These are phyloP conservation scores for Penicillium sclerotigenum DNA, from an alignment of 2,329 filamentous ascomycete genomes.

Conservation along the genomic window DNA sequence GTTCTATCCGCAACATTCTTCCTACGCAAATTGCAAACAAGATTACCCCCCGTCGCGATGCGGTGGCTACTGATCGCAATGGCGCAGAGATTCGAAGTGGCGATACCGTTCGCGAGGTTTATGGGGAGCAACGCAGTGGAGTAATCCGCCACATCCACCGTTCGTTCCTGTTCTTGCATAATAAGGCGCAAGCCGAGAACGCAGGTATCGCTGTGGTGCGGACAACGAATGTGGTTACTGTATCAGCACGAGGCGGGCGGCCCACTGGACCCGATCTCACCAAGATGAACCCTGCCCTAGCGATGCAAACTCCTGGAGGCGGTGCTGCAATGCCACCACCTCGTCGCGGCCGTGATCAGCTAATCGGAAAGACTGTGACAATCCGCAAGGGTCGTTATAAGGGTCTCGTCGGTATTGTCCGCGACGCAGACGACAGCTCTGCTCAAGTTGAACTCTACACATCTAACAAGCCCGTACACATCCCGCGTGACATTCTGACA, in stretches of 20 bases:
- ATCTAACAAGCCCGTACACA: conserved; percentile 85
- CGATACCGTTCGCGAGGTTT: conserved; percentile 87
- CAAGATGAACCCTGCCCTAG: conserved; percentile 88
- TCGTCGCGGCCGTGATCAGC: conserved; percentile 71
- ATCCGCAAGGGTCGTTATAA: conserved; percentile 87
- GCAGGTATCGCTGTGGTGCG: conserved; percentile 85
- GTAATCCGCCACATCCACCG: conserved; percentile 92
- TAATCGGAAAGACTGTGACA: conserved; percentile 87
- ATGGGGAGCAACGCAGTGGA: conserved; percentile 79
- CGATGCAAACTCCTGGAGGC: conserved; percentile 60
- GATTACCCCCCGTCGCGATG: conserved; percentile 74
- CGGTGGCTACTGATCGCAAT: conserved; percentile 87
- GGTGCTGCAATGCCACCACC: conserved; percentile 61
- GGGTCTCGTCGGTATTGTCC: conserved; percentile 89
- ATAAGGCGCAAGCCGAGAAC: conserved; percentile 78
- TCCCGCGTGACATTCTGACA: conserved; percentile 75
- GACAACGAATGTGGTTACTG: conserved; percentile 78
- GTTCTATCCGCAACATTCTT: conserved; percentile 74
- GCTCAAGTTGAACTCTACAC: conserved; percentile 91
- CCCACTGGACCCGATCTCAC: conserved; percentile 73
- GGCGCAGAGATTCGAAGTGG: conserved; percentile 89
- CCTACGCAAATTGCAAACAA: conserved; percentile 91
- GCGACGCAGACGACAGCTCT: conserved; percentile 82
- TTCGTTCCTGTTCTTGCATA: conserved; percentile 87
- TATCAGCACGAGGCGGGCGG: conserved; percentile 90